These are phyloP conservation scores for Funneliformis mosseae DNA, from an alignment of 192 early-diverging fungal genomes.

Conservation along the genomic window DNA sequence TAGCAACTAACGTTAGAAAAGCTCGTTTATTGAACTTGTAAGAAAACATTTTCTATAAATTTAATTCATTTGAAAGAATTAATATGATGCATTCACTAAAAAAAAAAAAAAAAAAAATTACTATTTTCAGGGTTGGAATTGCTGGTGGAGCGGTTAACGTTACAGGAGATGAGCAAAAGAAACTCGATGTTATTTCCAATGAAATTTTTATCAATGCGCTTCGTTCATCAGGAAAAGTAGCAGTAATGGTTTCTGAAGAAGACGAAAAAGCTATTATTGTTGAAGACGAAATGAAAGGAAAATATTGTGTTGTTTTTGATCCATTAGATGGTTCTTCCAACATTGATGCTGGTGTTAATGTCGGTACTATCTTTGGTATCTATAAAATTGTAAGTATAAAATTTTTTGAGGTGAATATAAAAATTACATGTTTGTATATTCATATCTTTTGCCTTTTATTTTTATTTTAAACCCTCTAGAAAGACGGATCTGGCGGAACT, in stretches of 20 bases:
- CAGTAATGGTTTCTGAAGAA: constrained; percentile 96
- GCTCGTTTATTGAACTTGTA: constrained; percentile 95
- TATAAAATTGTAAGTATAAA: constrained; percentile 76
- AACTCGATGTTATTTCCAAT: constrained; percentile 95
- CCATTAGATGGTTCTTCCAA: constrained; percentile 97
- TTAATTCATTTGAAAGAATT: background rate
- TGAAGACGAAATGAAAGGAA: constrained; percentile 72
- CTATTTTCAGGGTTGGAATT: constrained; percentile 77
- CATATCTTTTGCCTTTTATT: background rate
- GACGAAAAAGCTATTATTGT: constrained; percentile 92
- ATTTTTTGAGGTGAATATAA: background rate
- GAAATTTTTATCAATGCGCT: constrained; percentile 98
- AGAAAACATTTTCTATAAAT: background rate
- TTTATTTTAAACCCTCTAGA: constrained; percentile 45
- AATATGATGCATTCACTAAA: background rate
- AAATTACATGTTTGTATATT: background rate
- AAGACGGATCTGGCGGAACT: constrained; percentile 52
- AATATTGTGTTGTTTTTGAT: constrained; percentile 97
- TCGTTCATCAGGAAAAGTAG: constrained; percentile 83
- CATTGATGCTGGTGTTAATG: constrained; percentile 98
- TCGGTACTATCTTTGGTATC: constrained; percentile 99
- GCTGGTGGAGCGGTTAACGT: constrained; percentile 83
- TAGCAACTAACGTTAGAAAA: constrained; percentile 94
- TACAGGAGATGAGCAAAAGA: constrained; percentile 94
- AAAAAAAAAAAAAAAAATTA: background rate